phyloP scores from a whole-genome alignment of 2,329 filamentous ascomycete species.

The Epichloe gansuensis region DNA sequence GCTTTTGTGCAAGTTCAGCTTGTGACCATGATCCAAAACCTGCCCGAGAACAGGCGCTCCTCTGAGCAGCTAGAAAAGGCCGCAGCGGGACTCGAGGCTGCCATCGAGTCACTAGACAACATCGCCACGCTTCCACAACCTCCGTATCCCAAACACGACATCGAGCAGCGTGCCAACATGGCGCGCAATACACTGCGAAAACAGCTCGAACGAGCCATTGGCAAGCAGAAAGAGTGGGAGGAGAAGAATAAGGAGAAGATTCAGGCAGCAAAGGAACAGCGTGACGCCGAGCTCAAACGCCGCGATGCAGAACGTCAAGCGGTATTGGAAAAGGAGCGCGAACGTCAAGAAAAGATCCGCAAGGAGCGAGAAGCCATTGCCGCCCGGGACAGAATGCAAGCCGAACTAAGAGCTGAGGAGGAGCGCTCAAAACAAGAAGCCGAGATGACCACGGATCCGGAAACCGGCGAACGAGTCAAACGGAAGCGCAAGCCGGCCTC shows the following conservation, averaged over 20 bases:
- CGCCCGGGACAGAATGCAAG: constrained; percentile 60
- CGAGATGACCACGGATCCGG: constrained; percentile 68
- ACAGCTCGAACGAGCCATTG: constrained; percentile 75
- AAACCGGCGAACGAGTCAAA: constrained; percentile 71
- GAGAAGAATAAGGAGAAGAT: constrained; percentile 84
- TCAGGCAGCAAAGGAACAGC: constrained; percentile 62
- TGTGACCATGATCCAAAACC: constrained; percentile 62
- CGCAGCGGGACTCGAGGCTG: constrained; percentile 66
- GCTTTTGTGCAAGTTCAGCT: constrained; percentile 96
- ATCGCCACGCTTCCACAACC: constrained; percentile 52
- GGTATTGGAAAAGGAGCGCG: constrained; percentile 54
- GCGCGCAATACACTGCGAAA: constrained; percentile 87
- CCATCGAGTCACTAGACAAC: constrained; percentile 59
- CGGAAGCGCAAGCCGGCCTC: constrained; percentile 52
- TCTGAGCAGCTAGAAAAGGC: constrained; percentile 72
- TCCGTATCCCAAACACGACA: constrained; percentile 79
- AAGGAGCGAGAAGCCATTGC: constrained; percentile 74
- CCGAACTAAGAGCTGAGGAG: constrained; percentile 43
- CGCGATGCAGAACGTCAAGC: constrained; percentile 65
- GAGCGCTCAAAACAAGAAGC: constrained; percentile 38
- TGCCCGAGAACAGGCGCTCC: constrained; percentile 65
- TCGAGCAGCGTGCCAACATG: constrained; percentile 96
- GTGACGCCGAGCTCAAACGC: constrained; percentile 65
- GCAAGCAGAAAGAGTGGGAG: constrained; percentile 82
- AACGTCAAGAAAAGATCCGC: constrained; percentile 68